phyloP scores from a whole-genome alignment of 345 rosid genomes.

The Theobroma cacao region DNA sequence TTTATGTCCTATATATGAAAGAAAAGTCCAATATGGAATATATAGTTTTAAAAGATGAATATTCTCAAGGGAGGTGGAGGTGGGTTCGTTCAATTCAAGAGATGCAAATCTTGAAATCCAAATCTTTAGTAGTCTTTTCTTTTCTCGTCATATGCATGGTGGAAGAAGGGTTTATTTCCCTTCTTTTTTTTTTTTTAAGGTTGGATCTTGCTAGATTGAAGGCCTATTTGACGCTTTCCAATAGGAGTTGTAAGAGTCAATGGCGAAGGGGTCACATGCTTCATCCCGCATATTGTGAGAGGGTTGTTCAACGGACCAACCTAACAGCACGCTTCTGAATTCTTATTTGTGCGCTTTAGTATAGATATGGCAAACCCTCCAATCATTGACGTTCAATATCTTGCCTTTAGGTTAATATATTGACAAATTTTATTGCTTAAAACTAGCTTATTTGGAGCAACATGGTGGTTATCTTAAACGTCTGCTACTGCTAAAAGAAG shows the following conservation, averaged over 20 bases:
- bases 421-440: not conserved
- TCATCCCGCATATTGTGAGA: constrained; percentile 5
- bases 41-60: too few relatives aligned
- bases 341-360: not conserved
- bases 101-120: too few relatives aligned
- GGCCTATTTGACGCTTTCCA: not conserved
- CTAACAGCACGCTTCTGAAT: constrained; percentile 19
- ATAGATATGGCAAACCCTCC: not conserved
- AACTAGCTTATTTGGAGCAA: not conserved
- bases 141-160: not conserved
- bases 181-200: too few relatives aligned
- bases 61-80: too few relatives aligned
- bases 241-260: not conserved
- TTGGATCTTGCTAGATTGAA: not conserved
- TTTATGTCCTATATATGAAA: too few relatives aligned
- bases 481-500: not conserved
- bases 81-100: too few relatives aligned
- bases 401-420: not conserved
- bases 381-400: not conserved
- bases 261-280: not conserved
- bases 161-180: too few relatives aligned
- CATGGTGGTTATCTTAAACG: not conserved
- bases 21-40: too few relatives aligned
- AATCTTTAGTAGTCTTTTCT: not conserved
- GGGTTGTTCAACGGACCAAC: constrained; percentile 29